These are phyloP conservation scores for Gamsiella multidivaricata DNA, from an alignment of 192 early-diverging fungal genomes.

Conservation along the genomic window DNA sequence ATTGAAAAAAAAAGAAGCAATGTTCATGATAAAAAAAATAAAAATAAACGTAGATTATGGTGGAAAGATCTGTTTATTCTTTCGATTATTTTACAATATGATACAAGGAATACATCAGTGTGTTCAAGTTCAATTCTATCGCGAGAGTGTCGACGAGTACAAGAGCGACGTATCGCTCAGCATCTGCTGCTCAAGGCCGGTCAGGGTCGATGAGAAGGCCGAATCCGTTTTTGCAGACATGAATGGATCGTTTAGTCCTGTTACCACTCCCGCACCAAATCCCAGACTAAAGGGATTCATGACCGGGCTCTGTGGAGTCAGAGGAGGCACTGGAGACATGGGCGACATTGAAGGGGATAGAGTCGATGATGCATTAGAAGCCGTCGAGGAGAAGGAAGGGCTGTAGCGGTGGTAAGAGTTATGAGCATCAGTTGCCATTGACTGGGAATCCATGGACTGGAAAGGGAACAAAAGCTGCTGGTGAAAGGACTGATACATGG, in stretches of 20 bases:
- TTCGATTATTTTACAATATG: neutral
- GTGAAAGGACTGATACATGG: neutral
- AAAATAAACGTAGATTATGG: neutral
- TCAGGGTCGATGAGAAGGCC: constrained; percentile 14
- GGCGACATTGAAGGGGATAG: constrained; percentile 23
- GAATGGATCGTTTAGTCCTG: constrained; percentile 13
- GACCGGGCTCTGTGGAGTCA: constrained; percentile 19
- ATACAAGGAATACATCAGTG: neutral
- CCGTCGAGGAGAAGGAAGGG: constrained; percentile 18
- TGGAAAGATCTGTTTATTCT: neutral
- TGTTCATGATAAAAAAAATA: neutral
- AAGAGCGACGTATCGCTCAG: constrained; percentile 14
- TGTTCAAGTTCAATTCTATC: neutral
- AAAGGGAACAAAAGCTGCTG: constrained; percentile 14
- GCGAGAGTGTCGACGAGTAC: neutral
- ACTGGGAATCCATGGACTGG: constrained; percentile 5
- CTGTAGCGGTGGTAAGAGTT: constrained; percentile 19
- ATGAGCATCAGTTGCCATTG: constrained; percentile 5
- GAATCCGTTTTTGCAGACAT: constrained; percentile 12
- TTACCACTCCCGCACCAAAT: neutral
- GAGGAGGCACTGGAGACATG: constrained; percentile 24
- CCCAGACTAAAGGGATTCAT: constrained; percentile 11
- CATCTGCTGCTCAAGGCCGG: constrained; percentile 31
- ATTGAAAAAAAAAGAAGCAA: no score
- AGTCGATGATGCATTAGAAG: constrained; percentile 12